A percentile compares a stretch with the other conserved stretches of the same genome.
Evolutionary conservation across 2,329 filamentous ascomycete species (phyloP).

Genomic region (Fusarium oxysporum): DNA sequence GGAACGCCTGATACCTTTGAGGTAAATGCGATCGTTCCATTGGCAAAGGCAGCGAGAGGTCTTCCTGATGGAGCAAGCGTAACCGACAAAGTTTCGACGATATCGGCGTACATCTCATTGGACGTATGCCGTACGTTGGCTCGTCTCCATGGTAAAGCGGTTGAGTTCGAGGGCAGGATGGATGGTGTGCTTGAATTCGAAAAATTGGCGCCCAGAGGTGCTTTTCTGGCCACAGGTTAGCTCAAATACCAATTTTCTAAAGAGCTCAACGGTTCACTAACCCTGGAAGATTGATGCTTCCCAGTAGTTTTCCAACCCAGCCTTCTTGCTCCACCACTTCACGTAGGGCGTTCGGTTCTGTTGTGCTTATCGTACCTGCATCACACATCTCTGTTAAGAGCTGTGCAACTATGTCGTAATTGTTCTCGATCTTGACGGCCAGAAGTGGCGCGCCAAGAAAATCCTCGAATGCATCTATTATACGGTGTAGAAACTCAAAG

Average conservation of each 20-base stretch:
- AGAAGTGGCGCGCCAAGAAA: constrained; percentile 91
- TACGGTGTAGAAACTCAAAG: constrained; percentile 93
- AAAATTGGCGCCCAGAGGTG: constrained; percentile 53
- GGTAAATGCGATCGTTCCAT: constrained; percentile 94
- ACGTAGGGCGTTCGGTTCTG: constrained; percentile 90
- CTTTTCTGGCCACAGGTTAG: constrained; percentile 52
- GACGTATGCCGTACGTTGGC: constrained; percentile 95
- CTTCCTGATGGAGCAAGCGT: constrained; percentile 91
- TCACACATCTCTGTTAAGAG: constrained; percentile 97
- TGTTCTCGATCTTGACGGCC: constrained; percentile 85
- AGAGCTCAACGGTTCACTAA: constrained; percentile 49
- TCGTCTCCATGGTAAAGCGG: constrained; percentile 84
- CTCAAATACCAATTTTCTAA: neutral
- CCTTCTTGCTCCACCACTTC: constrained; percentile 94
- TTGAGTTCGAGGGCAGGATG: constrained; percentile 59
- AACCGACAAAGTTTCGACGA: constrained; percentile 89
- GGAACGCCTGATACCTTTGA: constrained; percentile 95
- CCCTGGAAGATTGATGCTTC: constrained; percentile 86
- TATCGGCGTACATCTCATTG: constrained; percentile 96
- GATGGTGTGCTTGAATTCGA: constrained; percentile 55
- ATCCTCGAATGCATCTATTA: constrained; percentile 93
- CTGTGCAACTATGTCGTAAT: constrained; percentile 94
- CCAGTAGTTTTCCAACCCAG: constrained; percentile 87
- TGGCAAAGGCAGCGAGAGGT: constrained; percentile 85
- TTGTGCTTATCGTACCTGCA: constrained; percentile 87